A percentile compares a stretch with the other conserved stretches of the same genome.
Conservation (phyloP, 331 rosid genomes). For the Acacia concinna region DNA sequence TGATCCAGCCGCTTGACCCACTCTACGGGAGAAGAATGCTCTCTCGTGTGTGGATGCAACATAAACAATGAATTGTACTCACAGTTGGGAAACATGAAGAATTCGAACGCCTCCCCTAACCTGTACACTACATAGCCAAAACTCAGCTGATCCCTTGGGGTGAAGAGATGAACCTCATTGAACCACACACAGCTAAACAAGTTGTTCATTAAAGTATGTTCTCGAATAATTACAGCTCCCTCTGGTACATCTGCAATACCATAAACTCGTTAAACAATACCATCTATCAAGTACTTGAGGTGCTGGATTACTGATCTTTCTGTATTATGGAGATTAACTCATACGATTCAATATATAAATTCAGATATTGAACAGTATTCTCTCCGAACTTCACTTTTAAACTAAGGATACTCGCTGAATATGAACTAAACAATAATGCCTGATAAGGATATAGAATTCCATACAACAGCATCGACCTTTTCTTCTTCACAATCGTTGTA, state of each 20-base stretch:
- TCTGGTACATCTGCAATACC: slow-evolving; percentile 91
- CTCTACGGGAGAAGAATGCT: slow-evolving; percentile 96
- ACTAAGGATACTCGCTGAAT: neutral
- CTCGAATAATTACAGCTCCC: slow-evolving; percentile 87
- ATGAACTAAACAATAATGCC: neutral
- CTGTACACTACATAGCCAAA: slow-evolving; percentile 93
- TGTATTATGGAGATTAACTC: neutral
- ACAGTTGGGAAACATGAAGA: slow-evolving; percentile 92
- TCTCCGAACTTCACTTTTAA: neutral
- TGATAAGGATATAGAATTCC: neutral
- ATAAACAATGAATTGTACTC: slow-evolving; percentile 89
- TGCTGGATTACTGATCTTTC: neutral
- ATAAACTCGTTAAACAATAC: slow-evolving; percentile 19
- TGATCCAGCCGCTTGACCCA: slow-evolving; percentile 85
- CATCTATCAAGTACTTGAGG: slow-evolving; percentile 5
- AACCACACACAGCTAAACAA: slow-evolving; percentile 99
- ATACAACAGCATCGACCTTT: neutral
- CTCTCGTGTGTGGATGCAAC: slow-evolving; percentile 97
- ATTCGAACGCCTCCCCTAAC: slow-evolving; percentile 57
- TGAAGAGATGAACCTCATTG: slow-evolving; percentile 95
- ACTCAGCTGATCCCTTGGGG: slow-evolving; percentile 98
- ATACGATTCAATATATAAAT: neutral
- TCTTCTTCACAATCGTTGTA: slow-evolving; percentile 1
- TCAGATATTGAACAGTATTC: neutral
- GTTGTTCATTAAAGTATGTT: slow-evolving; percentile 73